Evolutionary conservation across 129 eudicot genomes (phyloP), one percentile per base, ranked within the genome.

Genomic region (Gnaphalium uliginosum): DNA sequence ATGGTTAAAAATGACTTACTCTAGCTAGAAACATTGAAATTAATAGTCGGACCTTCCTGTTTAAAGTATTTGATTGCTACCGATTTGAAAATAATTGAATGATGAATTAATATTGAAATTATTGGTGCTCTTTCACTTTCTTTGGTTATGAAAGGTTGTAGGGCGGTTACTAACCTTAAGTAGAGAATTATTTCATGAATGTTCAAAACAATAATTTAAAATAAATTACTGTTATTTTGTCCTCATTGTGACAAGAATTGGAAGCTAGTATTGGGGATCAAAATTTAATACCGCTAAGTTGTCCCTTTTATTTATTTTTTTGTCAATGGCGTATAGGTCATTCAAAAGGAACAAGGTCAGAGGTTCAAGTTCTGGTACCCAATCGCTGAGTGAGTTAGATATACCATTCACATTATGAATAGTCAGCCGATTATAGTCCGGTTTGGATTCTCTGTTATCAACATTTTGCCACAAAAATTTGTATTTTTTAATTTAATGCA

Each of bases 161-260:
- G 83, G 83, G 54, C 80, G 84, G 84, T 80, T 74, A 74, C 84
- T 80, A 54, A 73, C 75, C 54, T 69, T 26, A 62, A 66, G 46
- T 25, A 69, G 69, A 78, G 76, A 15, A 2, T 35, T n/a, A n/a
- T n/a, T 73, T 56, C 41, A 53, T 50, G 65, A 41, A 65, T 48
- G 32, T 19, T 37, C 25, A 41, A 19, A 68, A 8, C 26, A 41
- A 43, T 69, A 33, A 69, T 77, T 77, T 53, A 18, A 21, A 15
- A 25, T 21, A 60, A 61, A 50, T 50, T 74, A 24, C 27, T 60
- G 24, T 60, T 26, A 25, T 60, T 61, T 21, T 24, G 6, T 43
- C 3, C 15, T 73, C 25, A 24, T 35, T 56, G 17, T 58, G 39
- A 54, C 2, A 54, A 53, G 76, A 13, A 26, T 9, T 18, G 32